Base-by-base conservation (phyloP, 2,329 filamentous ascomycete species). In the Aschersonia sp. region DNA sequence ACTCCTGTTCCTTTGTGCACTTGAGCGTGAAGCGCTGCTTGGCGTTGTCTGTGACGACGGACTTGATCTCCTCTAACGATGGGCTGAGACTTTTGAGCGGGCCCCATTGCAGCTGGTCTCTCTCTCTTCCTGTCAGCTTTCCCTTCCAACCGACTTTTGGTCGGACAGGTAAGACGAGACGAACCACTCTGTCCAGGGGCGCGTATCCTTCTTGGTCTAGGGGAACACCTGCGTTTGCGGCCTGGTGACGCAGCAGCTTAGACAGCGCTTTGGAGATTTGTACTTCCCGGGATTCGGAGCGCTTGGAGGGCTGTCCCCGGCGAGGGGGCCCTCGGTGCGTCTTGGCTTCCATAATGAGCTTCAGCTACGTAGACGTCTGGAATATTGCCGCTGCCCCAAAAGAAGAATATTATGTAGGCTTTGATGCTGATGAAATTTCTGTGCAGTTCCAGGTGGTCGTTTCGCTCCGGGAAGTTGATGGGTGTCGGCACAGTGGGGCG, bases 1-100 rank as follows among this genome's bases (percentile, higher is more conserved):
- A 60, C 14, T 57, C 52, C 9, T 48, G 44, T 4, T 47, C 58
- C 47, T 48, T 46, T 5, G 50, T 74, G 43, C 76, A 76, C 47
- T 87, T 81, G 58, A 97, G 72, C 2, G 81, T 78, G 69, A 94
- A 98, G 40, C 92, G 85, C 64, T 96, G 85, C 68, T 98, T 98
- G 58, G 90, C 85, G 60, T 87, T 94, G 45, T 76, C 75, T 11
- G 70, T 64, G 10, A 96, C 88, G 12, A 83, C 74, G 8, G 72
- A 62, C 47, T 76, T 70, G 52, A 98, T 72, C 54, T 96, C 90
- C 2, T 72, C 67, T 49, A 95, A 76, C 0, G 83, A 85, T n/a
- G 84, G 76, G 51, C 85, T 73, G 8, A 94, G 71, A 4, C 76
- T 78, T 52, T 76, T 78, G 47, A 96, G 56, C 7, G 75, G 73